Base-by-base conservation (phyloP, 768 basidiomycete species). In the Boletales sp. region DNA sequence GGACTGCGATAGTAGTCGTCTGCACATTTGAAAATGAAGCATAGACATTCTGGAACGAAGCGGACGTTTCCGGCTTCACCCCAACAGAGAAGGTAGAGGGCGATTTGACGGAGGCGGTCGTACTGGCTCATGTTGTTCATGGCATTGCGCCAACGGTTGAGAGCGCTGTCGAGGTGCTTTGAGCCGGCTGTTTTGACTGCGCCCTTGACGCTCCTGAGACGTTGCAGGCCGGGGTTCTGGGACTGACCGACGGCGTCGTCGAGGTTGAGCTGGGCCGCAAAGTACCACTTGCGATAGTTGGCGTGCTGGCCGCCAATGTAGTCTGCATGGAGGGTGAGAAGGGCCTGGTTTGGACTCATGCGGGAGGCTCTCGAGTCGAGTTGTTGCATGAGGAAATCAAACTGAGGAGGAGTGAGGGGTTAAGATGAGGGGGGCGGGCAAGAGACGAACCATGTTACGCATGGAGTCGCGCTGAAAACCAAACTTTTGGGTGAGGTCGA, bases 71-170 rank as follows among this genome's bases (percentile, higher is more conserved):
- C 94, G 0, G 86, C 96, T 72, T 99, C 96, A 48, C 94, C 96
- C 96, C 96, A 99, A 67, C 94, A 96, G 40, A 99, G 80, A 45
- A 99, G 80, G 68, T 86, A 99, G 37, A 99, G 84, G 3, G 96
- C 94, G 54, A 99, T 83, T 69, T 99, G 96, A 13, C 96, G 87
- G 37, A 98, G 80, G 63, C 94, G 86, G 66, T 99, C 96, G 71
- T 99, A 99, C 65, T 96, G 91, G 70, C 88, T 92, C 96, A 99
- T 99, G 73, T 85, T 93, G 75, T 94, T 89, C 96, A 99, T 99
- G 48, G 95, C 96, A 61, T 90, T 92, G 42, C 95, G 80, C 96
- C 96, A 99, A 48, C 95, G 81, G 65, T 88, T 90, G 60, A 93
- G 81, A 15, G 96, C 96, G 44, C 84, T 87, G 68, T 97, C 94